Evolutionary conservation across 176 grass and related monocot genomes (phyloP), one percentile per base, ranked within the genome.

Genomic region (Carex myosuroides): DNA sequence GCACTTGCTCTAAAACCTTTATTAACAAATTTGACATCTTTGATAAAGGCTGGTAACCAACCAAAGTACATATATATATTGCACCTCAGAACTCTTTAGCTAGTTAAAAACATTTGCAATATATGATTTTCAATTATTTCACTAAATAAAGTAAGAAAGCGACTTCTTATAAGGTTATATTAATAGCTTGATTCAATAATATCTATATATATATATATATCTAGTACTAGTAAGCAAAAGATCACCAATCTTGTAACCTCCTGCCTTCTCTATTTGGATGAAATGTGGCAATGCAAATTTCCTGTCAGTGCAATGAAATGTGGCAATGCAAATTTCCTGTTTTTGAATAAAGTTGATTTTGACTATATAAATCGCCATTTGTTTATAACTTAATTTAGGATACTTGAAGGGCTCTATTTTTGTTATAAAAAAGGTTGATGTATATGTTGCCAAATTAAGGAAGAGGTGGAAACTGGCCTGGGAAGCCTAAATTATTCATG

Each of bases 131-230:
- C 26, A 83, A 66, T 46, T 83, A 53, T 83, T 83, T 68, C 44
- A 66, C 44, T 83, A 53, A 50, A 54, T 83, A 83, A 83, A 83
- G 81, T 83, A 66, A 83, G 81, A 83, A 68, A 83, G 39, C 41
- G 58, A 69, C 81, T 29, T 83, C 5, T 52, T 48, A 26, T 26
- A 18, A 24, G 22, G 22, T 24, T 24, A 24, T 24, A 24, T 24
- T 29, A 44, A 26, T 82, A 33, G 60, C 39, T 35, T 14, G 13
- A 66, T 29, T 83, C 61, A 83, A 83, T n/a, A n/a, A n/a, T n/a
- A n/a, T n/a, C n/a, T n/a, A n/a, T n/a, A n/a, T n/a, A n/a, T 2
- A 83, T 83, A 26, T 41, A 39, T 6, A 39, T 39, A 83, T 68
- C 20, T 13, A 66, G 12, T 69, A 39, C 37, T 39, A 67, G 30